Percentiles rank a stretch among this genome's conserved stretches.
These are phyloP conservation scores for Zhuliangozyma parablackwelliae DNA, from an alignment of 1,139 yeast genomes.

Conservation along the genomic window DNA sequence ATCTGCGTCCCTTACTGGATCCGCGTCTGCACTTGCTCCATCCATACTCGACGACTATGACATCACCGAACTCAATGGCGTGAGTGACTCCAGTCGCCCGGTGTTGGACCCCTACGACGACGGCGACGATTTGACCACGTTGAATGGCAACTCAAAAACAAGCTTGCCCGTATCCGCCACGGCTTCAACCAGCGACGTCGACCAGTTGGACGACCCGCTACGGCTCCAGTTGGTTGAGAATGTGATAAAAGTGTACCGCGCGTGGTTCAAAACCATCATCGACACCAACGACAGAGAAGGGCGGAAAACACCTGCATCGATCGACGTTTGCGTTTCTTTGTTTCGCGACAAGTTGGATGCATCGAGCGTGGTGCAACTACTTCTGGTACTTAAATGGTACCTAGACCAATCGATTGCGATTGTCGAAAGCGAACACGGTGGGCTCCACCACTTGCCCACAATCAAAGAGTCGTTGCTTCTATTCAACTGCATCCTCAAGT, in stretches of 20 bases:
- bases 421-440: conserved; percentile 13
- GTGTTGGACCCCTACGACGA: conserved; percentile 13
- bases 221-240: conserved; percentile 24
- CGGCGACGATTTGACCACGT: conserved; percentile 29
- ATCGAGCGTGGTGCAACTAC: conserved; percentile 12
- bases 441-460: conserved; percentile 15
- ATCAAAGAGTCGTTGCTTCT: conserved; percentile 26
- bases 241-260: conserved; percentile 20
- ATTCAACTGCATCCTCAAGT: conserved; percentile 21
- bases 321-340: conserved; percentile 8
- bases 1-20: too few species aligned
- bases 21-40: conserved; percentile 2
- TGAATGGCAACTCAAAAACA: conserved; percentile 10
- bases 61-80: conserved; percentile 17
- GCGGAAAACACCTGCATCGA: conserved; percentile 1
- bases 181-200: conserved; percentile 11
- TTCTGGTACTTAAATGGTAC: conserved; percentile 16
- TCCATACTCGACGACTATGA: conserved; percentile 21
- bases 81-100: conserved; percentile 5
- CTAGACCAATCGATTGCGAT: conserved; percentile 14
- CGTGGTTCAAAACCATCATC: conserved; percentile 20
- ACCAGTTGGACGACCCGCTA: conserved; percentile 22
- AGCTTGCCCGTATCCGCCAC: background rate
- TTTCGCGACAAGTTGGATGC: conserved; percentile 3
- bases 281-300: conserved; percentile 12